Percentiles rank a stretch among this genome's conserved stretches.
These are phyloP conservation scores for Aureobasidium melanogenum DNA, from an alignment of 2,329 filamentous ascomycete genomes.

Conservation along the genomic window DNA sequence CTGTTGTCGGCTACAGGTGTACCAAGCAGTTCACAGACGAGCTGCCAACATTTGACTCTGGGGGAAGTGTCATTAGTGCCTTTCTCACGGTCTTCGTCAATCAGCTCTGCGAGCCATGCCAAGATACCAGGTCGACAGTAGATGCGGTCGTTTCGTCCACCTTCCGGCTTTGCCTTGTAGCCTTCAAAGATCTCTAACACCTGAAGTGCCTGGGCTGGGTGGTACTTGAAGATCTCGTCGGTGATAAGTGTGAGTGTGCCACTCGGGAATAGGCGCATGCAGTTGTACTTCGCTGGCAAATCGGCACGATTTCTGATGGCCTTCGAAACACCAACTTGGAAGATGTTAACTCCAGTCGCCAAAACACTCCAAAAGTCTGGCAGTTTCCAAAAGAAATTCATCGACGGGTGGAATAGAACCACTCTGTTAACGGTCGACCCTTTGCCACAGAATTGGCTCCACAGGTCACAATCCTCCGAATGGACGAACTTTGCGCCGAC, in stretches of 20 bases:
- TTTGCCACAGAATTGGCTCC: conserved; percentile 20
- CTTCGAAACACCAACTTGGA: conserved; percentile 9
- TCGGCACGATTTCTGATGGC: background rate
- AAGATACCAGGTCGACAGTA: conserved; percentile 22
- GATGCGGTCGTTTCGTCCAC: conserved; percentile 19
- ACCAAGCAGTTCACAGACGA: conserved; percentile 17
- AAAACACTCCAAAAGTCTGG: conserved; percentile 14
- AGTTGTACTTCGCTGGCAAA: conserved; percentile 15
- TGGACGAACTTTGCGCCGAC: conserved; percentile 19
- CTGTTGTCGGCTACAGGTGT: background rate
- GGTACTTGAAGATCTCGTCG: conserved; percentile 33
- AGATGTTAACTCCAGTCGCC: conserved; percentile 6
- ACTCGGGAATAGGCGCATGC: conserved; percentile 28
- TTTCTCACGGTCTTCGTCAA: conserved; percentile 12
- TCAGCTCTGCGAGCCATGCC: conserved; percentile 19
- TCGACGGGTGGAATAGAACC: conserved; percentile 13
- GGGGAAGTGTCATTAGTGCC: conserved; percentile 12
- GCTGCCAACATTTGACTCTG: conserved; percentile 18
- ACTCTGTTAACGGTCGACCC: conserved; percentile 3
- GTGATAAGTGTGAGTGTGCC: conserved; percentile 35
- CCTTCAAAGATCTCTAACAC: conserved; percentile 29
- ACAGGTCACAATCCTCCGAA: conserved; percentile 18
- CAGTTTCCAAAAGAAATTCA: conserved; percentile 11
- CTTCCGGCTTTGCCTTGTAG: conserved; percentile 21
- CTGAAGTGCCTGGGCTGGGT: conserved; percentile 28